Conservation (phyloP, 129 eudicot species). For the Flaveria robusta region DNA sequence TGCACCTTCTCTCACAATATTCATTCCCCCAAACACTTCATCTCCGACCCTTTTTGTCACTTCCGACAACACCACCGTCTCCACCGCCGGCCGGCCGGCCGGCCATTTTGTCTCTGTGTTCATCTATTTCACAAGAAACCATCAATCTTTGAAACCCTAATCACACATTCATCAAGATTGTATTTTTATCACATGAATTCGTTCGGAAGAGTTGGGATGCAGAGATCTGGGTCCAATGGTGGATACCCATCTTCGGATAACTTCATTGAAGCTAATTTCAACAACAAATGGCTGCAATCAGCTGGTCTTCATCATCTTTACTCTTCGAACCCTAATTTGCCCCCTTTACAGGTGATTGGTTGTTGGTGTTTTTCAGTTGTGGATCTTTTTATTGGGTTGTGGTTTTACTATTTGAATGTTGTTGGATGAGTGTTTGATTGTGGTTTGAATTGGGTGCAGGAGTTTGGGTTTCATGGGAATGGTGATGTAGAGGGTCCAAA, state of each 20-base stretch:
- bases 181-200: slow-evolving; percentile 45
- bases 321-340: slow-evolving; percentile 48
- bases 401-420: neutral
- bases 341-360: slow-evolving; percentile 34
- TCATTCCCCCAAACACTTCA: neutral
- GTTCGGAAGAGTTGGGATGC: slow-evolving; percentile 46
- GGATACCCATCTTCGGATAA: slow-evolving; percentile 64
- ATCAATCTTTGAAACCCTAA: slow-evolving; percentile 26
- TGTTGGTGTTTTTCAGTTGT: neutral
- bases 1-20: slow-evolving; percentile 17
- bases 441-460: slow-evolving; percentile 39
- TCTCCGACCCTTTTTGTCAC: neutral
- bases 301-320: slow-evolving; percentile 71
- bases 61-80: neutral
- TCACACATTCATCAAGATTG: neutral
- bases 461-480: slow-evolving; percentile 50
- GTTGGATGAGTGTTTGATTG: slow-evolving; percentile 13
- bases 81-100: slow-evolving; percentile 34
- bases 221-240: slow-evolving; percentile 54
- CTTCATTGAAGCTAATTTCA: slow-evolving; percentile 52
- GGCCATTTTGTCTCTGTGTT: slow-evolving; percentile 23
- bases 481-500: slow-evolving; percentile 22
- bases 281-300: slow-evolving; percentile 75
- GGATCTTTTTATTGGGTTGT: neutral
- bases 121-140: slow-evolving; percentile 6